Evolutionary conservation across 768 basidiomycete genomes (phyloP).

Genomic region (Trametes meyenii): DNA sequence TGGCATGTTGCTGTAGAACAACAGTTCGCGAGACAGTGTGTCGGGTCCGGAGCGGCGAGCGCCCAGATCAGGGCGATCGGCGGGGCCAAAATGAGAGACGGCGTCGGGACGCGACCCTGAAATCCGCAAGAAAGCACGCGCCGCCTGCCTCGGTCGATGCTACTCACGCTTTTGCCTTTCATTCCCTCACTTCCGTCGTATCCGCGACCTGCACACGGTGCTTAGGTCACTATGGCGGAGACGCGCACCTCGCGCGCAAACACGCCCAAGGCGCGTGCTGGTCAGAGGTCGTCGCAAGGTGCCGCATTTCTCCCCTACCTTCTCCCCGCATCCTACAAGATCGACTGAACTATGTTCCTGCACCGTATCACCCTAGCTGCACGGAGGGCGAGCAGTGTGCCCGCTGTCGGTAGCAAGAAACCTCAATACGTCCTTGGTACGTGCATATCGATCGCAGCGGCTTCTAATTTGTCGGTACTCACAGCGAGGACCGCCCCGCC

Average conservation of each 20-base stretch:
- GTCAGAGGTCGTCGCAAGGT: conserved; percentile 11
- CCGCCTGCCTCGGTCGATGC: conserved; percentile 1
- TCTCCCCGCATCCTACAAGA: background rate
- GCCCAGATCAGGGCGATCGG: conserved; percentile 15
- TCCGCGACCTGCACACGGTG: background rate
- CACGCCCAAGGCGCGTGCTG: conserved; percentile 11
- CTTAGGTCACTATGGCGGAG: conserved; percentile 5
- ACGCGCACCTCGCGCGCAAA: conserved; percentile 14
- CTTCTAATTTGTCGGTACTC: background rate
- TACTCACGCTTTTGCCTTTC: background rate
- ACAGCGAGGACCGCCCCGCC: background rate
- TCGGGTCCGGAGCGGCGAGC: conserved; percentile 12
- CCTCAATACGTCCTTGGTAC: conserved; percentile 20
- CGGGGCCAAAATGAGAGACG: conserved; percentile 14
- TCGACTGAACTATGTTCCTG: background rate
- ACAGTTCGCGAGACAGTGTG: background rate
- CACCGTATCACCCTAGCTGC: background rate
- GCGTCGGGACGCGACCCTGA: conserved; percentile 15
- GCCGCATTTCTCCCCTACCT: background rate
- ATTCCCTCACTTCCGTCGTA: background rate
- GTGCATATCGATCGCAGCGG: background rate
- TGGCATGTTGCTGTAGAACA: background rate
- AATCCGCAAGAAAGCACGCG: background rate
- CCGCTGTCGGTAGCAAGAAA: conserved; percentile 8
- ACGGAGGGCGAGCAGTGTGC: conserved; percentile 22